Evolutionary conservation across 2,329 filamentous ascomycete species (phyloP), one percentile per base, ranked within the genome.

Genomic region (Hypocrella siamensis): DNA sequence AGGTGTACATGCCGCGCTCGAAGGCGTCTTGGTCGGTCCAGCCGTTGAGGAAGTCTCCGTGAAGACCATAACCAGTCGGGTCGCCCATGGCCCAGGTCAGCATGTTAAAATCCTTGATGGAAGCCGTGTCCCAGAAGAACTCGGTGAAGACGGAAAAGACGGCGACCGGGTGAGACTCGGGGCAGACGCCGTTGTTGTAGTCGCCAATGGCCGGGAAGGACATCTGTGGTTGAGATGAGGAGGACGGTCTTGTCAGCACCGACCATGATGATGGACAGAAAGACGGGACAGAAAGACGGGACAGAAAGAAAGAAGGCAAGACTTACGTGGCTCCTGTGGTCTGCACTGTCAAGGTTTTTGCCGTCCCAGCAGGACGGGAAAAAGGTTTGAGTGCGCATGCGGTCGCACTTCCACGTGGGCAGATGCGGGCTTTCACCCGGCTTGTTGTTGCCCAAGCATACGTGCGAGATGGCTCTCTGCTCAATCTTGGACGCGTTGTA

Each of bases 361-460:
- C 73, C 73, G 37, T 78, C 61, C 73, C 73, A 77, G 56, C 73
- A 77, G 4, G 63, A 62, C 2, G 69, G 70, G 46, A 75, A 74
- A 44, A 62, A 65, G 15, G 73, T 54, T 42, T 74, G 63, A 11
- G 62, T 55, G 25, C 68, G 61, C 15, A 63, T 54, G 26, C 68
- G 60, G 22, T 59, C 47, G 44, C 73, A 76, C 36, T 58, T 57
- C 39, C 60, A 58, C 1, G 36, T 33, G 12, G 71, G 73, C 19
- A 79, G 60, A 8, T 55, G 52, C n/a, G 56, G 53, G 2, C 58
- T 65, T 32, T 73, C 62, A 25, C 54, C 49, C 9, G 28, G 2
- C 17, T 31, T 25, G 19, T 31, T 26, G 26, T n/a, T 7, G 47
- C 52, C 31, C 59, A 76, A 56, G 41, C 74, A 79, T 34, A 60